A percentile compares a stretch with the other conserved stretches of the same genome.
phyloP scores from a whole-genome alignment of 2,329 filamentous ascomycete genomes.

The Cercospora brassicicola region DNA sequence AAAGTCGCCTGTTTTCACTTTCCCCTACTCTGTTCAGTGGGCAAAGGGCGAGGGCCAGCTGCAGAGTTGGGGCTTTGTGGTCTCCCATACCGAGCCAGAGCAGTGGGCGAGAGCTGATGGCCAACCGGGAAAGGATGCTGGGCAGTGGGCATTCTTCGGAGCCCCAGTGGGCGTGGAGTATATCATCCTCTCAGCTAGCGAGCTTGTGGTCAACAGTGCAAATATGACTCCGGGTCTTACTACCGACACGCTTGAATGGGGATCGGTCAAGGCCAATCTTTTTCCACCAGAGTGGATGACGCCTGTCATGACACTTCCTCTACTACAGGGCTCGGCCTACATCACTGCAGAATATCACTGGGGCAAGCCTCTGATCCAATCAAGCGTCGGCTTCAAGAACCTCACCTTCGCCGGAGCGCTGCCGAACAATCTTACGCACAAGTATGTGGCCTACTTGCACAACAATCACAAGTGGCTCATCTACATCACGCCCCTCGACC shows the following conservation, averaged over 20 bases:
- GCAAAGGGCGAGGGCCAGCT: constrained; percentile 38
- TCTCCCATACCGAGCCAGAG: constrained; percentile 69
- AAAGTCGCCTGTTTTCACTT: constrained; percentile 67
- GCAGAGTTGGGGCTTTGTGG: constrained; percentile 73
- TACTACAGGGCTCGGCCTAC: constrained; percentile 88
- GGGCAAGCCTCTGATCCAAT: constrained; percentile 71
- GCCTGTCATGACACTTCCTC: constrained; percentile 70
- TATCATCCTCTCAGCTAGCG: constrained; percentile 73
- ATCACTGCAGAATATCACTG: constrained; percentile 72
- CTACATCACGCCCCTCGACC: constrained; percentile 64
- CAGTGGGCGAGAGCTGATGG: constrained; percentile 55
- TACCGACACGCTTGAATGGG: constrained; percentile 55
- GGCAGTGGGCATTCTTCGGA: constrained; percentile 66
- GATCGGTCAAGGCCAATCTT: constrained; percentile 69
- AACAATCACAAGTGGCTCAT: constrained; percentile 74
- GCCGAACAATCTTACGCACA: constrained; percentile 65
- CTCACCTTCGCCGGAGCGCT: constrained; percentile 55
- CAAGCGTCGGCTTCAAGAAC: constrained; percentile 70
- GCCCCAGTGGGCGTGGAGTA: constrained; percentile 82
- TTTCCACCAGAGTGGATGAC: constrained; percentile 48
- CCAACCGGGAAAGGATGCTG: constrained; percentile 38
- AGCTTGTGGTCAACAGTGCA: constrained; percentile 52
- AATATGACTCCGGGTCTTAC: constrained; percentile 48
- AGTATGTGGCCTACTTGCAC: constrained; percentile 72
- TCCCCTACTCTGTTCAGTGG: constrained; percentile 57